Base-by-base conservation (phyloP, 345 rosid species). In the Brassica rapa region DNA sequence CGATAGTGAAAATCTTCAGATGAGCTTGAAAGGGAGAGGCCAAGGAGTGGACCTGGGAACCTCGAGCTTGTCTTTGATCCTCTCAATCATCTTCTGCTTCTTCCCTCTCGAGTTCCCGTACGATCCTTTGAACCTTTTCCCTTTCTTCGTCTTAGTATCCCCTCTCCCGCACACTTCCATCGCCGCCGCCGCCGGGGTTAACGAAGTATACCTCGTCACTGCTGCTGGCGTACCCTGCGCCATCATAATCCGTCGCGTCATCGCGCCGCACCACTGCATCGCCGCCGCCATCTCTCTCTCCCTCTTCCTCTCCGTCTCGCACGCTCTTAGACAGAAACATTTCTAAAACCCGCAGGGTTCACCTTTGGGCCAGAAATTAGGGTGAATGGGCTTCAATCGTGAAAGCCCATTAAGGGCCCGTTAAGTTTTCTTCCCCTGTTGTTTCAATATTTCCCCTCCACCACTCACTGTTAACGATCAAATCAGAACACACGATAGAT, bases 11-110 rank as follows among this genome's bases (percentile, higher is more conserved):
- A 37, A 39, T 0, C 1, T 2, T 85, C 82, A 95, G 73, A 93
- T 90, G 87, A 95, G 93, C 89, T 91, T 96, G 89, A 96, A 96
- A 78, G 97, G 97, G 30, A 93, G 96, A 82, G 98, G 99, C 98
- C 97, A 96, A 41, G 99, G 98, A 65, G 97, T 96, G 39, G 98
- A 93, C 89, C 94, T 91, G 83, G 98, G 99, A 29, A 93, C 89
- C 84, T 96, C 98, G 11, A 89, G 86, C 84, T 79, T 95, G 55
- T 93, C 99, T 78, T 95, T 93, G 80, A 93, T 85, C 3, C 99
- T 86, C 81, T 93, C 92, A 1, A 90, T 88, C 96, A 55, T 91
- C 92, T 95, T 91, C 80, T 95, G 93, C 83, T 89, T 95, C 87
- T 89, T 91, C 53, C 96, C 94, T 84, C 97, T 86, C 74, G 94